A percentile compares a stretch with the other conserved stretches of the same genome.
Evolutionary conservation across 345 rosid species (phyloP).

Genomic region (Lenwebbia sp.): DNA sequence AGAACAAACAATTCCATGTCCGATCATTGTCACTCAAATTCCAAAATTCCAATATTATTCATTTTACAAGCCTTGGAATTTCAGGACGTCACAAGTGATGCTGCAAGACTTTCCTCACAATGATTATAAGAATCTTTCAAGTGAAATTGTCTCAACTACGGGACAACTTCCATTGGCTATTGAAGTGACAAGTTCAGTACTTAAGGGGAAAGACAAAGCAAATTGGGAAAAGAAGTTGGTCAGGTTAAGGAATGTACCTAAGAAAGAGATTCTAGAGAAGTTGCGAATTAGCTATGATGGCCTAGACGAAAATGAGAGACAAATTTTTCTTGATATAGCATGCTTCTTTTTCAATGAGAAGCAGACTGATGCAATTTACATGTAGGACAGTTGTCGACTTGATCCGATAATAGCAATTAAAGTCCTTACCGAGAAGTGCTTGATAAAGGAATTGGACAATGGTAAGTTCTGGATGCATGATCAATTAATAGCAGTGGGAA

Average conservation of each 20-base stretch:
- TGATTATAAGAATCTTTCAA: too few species aligned
- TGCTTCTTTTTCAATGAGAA: not conserved
- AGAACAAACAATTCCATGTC: too few species aligned
- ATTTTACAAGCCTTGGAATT: too few species aligned
- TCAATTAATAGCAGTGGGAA: not conserved
- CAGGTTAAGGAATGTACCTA: not conserved
- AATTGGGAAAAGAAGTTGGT: not conserved
- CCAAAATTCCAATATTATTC: too few species aligned
- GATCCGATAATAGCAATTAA: not conserved
- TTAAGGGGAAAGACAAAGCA: not conserved
- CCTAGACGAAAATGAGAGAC: not conserved
- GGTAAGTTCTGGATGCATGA: not conserved
- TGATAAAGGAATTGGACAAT: not conserved
- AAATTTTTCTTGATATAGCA: conserved; percentile 4
- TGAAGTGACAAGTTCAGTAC: not conserved
- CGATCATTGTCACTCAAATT: too few species aligned
- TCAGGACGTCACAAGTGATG: too few species aligned
- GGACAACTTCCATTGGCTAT: conserved; percentile 2
- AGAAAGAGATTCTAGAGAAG: not conserved
- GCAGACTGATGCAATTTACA: not conserved
- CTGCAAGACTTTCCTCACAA: too few species aligned
- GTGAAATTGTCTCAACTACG: not conserved
- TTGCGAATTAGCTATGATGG: not conserved
- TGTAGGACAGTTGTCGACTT: not conserved
- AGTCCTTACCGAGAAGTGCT: not conserved